phyloP scores from a whole-genome alignment of 352 stramenopile genomes.

The Phytopythium vexans region DNA sequence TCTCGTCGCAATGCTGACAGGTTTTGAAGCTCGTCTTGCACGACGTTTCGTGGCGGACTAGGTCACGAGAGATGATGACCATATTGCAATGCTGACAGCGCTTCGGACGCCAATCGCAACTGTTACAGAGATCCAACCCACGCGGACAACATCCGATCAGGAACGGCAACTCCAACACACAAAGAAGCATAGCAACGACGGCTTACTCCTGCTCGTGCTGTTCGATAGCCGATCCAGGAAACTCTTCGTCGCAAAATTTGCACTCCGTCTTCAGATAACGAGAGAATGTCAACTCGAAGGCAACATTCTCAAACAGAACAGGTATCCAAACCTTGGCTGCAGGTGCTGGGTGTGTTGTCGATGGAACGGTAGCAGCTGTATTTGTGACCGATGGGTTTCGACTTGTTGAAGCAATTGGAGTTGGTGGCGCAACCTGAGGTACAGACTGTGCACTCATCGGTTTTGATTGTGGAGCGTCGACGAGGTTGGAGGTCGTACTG shows the following conservation, averaged over 20 bases:
- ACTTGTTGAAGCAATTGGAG: too few species aligned
- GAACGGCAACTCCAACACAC: too few species aligned
- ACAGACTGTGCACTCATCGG: too few species aligned
- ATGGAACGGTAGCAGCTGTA: background rate
- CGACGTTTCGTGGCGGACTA: slow-evolving; percentile 55
- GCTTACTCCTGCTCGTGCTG: slow-evolving; percentile 56
- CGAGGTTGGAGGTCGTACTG: background rate
- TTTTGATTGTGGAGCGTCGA: background rate
- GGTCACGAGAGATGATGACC: slow-evolving; percentile 71
- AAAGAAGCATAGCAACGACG: background rate
- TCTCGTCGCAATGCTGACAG: slow-evolving; percentile 70
- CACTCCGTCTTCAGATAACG: slow-evolving; percentile 40
- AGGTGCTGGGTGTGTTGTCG: background rate
- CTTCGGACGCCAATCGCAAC: slow-evolving; percentile 76
- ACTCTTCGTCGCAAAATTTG: slow-evolving; percentile 82
- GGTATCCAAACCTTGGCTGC: background rate
- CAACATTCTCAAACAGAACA: background rate
- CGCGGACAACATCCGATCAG: too few species aligned
- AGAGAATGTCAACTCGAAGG: background rate
- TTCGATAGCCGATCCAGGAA: slow-evolving; percentile 44
- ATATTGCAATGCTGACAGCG: slow-evolving; percentile 82
- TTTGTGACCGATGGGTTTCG: slow-evolving; percentile 12
- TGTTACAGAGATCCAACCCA: slow-evolving; percentile 6
- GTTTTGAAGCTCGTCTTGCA: slow-evolving; percentile 64
- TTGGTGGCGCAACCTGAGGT: too few species aligned